Evolutionary conservation across 306 rosid species (phyloP), one percentile per base, ranked within the genome.

Genomic region (Dalbergia oliveri): DNA sequence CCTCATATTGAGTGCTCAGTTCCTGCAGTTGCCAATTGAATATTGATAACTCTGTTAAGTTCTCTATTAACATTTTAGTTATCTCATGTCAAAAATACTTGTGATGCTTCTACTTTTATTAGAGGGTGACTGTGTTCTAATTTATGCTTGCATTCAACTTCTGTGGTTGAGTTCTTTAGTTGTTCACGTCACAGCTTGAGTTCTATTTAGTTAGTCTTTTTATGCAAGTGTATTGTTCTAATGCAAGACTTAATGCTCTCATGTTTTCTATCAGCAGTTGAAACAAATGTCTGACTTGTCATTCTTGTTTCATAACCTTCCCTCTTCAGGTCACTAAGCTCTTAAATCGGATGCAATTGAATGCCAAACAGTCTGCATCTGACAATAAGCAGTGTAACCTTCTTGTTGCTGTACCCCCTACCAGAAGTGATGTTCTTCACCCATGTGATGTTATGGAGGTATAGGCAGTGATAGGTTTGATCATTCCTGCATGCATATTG

Each of bases 381-480:
- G 76, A 45, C 81, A 79, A 80, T 56, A 74, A 79, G 50, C 77
- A 82, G 76, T 72, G 78, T 76, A 81, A 37, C 53, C 73, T 91
- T 58, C 77, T 62, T 47, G 93, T 95, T 60, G 81, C 88, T 11
- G 97, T 95, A 73, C 99, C 99, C 69, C 98, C 98, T 74, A 84
- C 87, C 51, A 95, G 99, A 86, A 95, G 98, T 86, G 99, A 95
- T 23, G 79, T 95, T 66, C 97, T 95, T 85, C 99, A 95, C 70
- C 94, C 99, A 58, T 93, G 98, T 83, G 98, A 95, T 87, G 92
- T 95, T 74, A 88, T 91, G 99, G 99, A 93, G 99, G 99, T 95
- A 74, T 37, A 56, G 56, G 8, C 72, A 49, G 72, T 66, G 21
- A 72, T 57, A 34, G 8, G 63, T 61, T 51, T 39, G 75, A 43